Evolutionary conservation across 2,329 filamentous ascomycete species (phyloP).

Genomic region (Paramyrothecium sp.): DNA sequence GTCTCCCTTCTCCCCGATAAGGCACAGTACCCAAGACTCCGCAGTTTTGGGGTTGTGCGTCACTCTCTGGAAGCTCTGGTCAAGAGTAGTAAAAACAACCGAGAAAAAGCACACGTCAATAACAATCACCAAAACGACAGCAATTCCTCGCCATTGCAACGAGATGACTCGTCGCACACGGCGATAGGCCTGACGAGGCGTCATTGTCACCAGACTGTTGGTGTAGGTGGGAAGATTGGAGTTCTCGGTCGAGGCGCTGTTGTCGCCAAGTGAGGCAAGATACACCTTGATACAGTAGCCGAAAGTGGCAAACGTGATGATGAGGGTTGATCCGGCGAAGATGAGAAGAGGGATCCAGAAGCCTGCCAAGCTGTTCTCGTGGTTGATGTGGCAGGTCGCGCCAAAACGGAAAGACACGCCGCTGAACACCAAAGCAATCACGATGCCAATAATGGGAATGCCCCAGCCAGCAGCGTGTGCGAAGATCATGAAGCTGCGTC

Average conservation of each 20-base stretch:
- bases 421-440: constrained; percentile 76
- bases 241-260: constrained; percentile 65
- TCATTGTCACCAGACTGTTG: constrained; percentile 72
- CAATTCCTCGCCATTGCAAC: constrained; percentile 92
- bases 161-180: constrained; percentile 82
- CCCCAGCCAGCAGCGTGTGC: constrained; percentile 82
- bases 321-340: constrained; percentile 71
- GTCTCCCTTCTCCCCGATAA: constrained; percentile 53
- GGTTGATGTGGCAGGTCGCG: constrained; percentile 90
- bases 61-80: constrained; percentile 64
- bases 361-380: constrained; percentile 75
- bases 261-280: constrained; percentile 76
- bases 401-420: constrained; percentile 96
- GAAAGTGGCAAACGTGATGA: constrained; percentile 83
- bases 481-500: constrained; percentile 84
- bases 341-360: constrained; percentile 89
- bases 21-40: constrained; percentile 68
- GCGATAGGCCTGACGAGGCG: constrained; percentile 83
- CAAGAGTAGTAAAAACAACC: constrained; percentile 84
- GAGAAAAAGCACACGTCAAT: constrained; percentile 93
- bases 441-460: constrained; percentile 72
- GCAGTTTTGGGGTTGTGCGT: constrained; percentile 54
- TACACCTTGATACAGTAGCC: constrained; percentile 96
- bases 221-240: constrained; percentile 70
- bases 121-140: constrained; percentile 86